phyloP scores from a whole-genome alignment of 331 rosid genomes.

The Telfairia occidentalis region DNA sequence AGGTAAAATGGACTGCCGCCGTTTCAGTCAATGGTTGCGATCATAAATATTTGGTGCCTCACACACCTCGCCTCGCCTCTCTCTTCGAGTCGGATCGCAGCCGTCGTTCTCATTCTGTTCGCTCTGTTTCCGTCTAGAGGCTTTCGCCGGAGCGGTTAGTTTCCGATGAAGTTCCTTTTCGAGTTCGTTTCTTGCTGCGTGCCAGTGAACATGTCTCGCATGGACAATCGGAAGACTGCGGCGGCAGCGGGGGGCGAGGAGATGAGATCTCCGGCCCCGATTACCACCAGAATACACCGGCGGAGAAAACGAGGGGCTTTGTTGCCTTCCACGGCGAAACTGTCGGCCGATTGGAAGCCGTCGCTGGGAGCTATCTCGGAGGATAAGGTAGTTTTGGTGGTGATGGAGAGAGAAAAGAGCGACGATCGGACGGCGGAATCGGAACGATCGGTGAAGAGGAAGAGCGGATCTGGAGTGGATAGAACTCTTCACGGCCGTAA shows the following conservation, averaged over 20 bases:
- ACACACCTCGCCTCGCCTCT: background rate
- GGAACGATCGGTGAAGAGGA: slow-evolving; percentile 25
- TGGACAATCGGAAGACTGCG: background rate
- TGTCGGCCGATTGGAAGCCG: slow-evolving; percentile 51
- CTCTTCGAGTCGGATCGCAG: background rate
- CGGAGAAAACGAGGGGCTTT: slow-evolving; percentile 10
- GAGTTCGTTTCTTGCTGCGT: slow-evolving; percentile 52
- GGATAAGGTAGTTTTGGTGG: slow-evolving; percentile 22
- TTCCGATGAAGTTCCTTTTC: slow-evolving; percentile 38
- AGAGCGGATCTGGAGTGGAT: slow-evolving; percentile 15
- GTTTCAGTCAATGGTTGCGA: background rate
- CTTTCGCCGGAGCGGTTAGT: background rate
- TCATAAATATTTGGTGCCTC: background rate
- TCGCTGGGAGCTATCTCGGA: slow-evolving; percentile 53
- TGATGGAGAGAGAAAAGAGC: background rate
- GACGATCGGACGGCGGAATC: background rate
- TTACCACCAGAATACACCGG: background rate
- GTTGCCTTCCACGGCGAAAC: background rate
- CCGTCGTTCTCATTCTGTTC: background rate
- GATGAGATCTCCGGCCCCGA: slow-evolving; percentile 19
- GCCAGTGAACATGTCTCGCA: slow-evolving; percentile 5
- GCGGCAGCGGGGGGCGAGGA: background rate
- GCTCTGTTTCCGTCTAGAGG: background rate
- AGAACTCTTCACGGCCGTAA: slow-evolving; percentile 17
- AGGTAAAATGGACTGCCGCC: background rate